Evolutionary conservation across 805 yeast species (phyloP).

Genomic region (Candida dajiaensis): DNA sequence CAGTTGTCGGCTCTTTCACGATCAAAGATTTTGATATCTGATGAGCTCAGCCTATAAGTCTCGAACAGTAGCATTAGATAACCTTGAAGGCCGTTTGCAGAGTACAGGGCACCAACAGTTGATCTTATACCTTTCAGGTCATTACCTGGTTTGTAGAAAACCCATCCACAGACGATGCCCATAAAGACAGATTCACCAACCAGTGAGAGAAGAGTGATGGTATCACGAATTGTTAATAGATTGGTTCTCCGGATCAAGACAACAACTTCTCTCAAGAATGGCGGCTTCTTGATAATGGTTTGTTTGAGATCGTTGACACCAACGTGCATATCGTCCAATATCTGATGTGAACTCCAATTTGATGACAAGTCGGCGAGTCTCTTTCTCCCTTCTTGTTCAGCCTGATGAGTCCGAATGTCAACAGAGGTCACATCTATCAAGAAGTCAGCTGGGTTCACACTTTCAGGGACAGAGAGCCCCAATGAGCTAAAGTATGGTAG

Average conservation of each 20-base stretch:
- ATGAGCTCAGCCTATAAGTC: conserved; percentile 47
- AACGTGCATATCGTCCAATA: neutral
- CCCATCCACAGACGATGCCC: conserved; percentile 57
- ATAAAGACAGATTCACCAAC: conserved; percentile 16
- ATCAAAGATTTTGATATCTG: conserved; percentile 54
- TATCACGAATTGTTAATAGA: conserved; percentile 39
- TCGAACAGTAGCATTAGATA: conserved; percentile 54
- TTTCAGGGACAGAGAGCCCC: conserved; percentile 36
- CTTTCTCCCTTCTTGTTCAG: conserved; percentile 28
- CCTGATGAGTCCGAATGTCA: conserved; percentile 33
- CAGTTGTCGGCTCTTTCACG: conserved; percentile 69
- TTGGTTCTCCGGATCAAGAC: conserved; percentile 37
- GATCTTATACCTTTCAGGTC: conserved; percentile 62
- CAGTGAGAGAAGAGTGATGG: conserved; percentile 30
- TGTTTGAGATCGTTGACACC: neutral
- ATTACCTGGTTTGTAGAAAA: conserved; percentile 59
- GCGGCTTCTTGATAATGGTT: conserved; percentile 26
- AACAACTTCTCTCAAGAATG: conserved; percentile 36
- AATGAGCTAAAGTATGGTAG: conserved; percentile 39
- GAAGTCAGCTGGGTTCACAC: conserved; percentile 48
- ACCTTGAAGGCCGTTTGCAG: conserved; percentile 47
- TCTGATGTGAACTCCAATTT: conserved; percentile 29
- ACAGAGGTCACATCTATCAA: conserved; percentile 44
- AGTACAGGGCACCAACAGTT: conserved; percentile 43
- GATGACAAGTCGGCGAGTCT: conserved; percentile 27